Base-by-base conservation (phyloP, 768 basidiomycete species). In the Lyophyllum decastes region DNA sequence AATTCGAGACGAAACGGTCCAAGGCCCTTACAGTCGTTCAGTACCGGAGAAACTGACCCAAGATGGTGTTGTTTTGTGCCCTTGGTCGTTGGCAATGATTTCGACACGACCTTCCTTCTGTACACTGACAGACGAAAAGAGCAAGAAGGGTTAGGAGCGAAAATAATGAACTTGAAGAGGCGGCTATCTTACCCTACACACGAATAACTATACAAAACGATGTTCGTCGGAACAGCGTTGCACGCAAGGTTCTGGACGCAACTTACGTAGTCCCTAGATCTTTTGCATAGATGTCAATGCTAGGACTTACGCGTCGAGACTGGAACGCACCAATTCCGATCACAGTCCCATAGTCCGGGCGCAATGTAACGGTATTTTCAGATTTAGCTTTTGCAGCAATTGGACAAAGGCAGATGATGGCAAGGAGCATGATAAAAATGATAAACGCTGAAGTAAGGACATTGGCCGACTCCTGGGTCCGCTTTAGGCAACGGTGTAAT, bases 41-140 rank as follows among this genome's bases (percentile, higher is more conserved):
- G 92, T 89, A 65, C 92, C 93, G 62, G 90, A 90, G 79, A 96
- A 96, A 54, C 91, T 87, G 58, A 95, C 94, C 66, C 92, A 92
- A 38, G 94, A 95, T 4, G 94, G 94, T 12, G 93, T 97, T 56
- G 93, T 95, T 59, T 92, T 84, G 61, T 89, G 86, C 74, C 94
- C 93, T 77, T 95, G 92, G 49, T 92, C 81, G 77, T 95, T 94
- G 73, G 93, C 90, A 61, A 95, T 87, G 51, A 95, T 92, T 70
- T 86, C 84, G 46, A 85, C 79, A 60, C 77, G 80, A 64, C 83
- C 83, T 64, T 78, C 77, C 71, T 80, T 78, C 71, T 82, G 73
- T 21, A 77, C 72, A 24, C 73, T 73, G 48, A 60, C 80, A 80
- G 54, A 35, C 17, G 35, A 38, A 48, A 41, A 34, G 35, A 33